Evolutionary conservation across 805 yeast species (phyloP).

Genomic region (Wickerhamiella galacta): DNA sequence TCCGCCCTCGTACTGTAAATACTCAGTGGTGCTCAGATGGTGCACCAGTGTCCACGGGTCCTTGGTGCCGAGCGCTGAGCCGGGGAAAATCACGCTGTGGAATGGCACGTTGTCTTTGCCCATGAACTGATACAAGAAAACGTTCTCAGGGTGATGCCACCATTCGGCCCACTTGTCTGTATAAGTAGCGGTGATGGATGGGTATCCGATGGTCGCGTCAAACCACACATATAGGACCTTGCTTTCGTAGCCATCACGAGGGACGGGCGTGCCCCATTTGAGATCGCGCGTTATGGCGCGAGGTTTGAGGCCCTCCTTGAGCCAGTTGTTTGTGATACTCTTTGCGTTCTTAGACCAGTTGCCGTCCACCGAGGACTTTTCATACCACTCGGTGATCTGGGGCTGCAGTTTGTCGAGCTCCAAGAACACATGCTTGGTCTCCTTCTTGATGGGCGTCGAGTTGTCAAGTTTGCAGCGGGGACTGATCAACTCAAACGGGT

Average conservation of each 20-base stretch:
- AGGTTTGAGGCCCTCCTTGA: conserved; percentile 80
- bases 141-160: conserved; percentile 92
- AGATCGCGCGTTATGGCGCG: conserved; percentile 95
- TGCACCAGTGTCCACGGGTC: conserved; percentile 83
- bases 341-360: conserved; percentile 85
- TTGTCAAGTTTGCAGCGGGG: conserved; percentile 92
- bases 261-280: conserved; percentile 98
- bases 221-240: conserved; percentile 98
- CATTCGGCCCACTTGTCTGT: conserved; percentile 67
- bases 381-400: conserved; percentile 55
- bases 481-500: conserved; percentile 82
- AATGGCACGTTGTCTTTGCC: conserved; percentile 98
- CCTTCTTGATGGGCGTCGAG: conserved; percentile 60
- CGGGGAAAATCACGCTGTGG: conserved; percentile 97
- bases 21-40: conserved; percentile 88
- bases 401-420: conserved; percentile 73
- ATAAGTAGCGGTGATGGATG: conserved; percentile 90
- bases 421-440: conserved; percentile 74
- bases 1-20: conserved; percentile 93
- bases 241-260: conserved; percentile 65
- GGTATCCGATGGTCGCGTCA: conserved; percentile 94
- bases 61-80: conserved; percentile 72
- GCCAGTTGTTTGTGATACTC: conserved; percentile 84
- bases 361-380: conserved; percentile 50
- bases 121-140: conserved; percentile 88